Percentiles rank a stretch among this genome's conserved stretches.
Evolutionary conservation across 2,329 filamentous ascomycete species (phyloP).

Genomic region (Coniochaeta sp.): DNA sequence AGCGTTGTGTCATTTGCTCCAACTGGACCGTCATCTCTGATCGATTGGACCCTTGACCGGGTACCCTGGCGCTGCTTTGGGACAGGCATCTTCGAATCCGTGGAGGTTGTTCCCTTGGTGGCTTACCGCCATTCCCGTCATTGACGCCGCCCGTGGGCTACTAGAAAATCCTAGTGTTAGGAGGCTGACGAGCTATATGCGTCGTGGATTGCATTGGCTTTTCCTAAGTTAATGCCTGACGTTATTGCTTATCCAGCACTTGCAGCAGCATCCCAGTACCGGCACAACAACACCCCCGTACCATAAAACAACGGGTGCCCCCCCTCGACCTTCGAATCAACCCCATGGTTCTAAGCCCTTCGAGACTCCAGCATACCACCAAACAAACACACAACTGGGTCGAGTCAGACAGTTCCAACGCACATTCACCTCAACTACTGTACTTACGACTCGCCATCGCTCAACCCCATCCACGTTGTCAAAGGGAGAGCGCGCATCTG

Average conservation of each 20-base stretch:
- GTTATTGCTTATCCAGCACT: neutral
- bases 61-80: neutral
- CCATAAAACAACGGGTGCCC: neutral
- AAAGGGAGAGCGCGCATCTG: neutral
- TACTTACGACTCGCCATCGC: neutral
- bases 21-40: too few relatives aligned
- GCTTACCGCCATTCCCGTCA: neutral
- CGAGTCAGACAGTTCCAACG: neutral
- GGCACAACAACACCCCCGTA: neutral
- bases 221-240: neutral
- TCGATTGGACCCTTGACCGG: constrained; percentile 2
- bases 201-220: neutral
- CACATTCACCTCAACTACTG: neutral
- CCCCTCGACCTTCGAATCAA: neutral
- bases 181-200: neutral
- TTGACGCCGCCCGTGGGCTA: neutral
- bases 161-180: neutral
- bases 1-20: neutral
- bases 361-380: neutral
- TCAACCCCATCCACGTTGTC: neutral
- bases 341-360: neutral
- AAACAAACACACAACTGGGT: neutral
- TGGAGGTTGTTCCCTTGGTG: neutral
- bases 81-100: neutral
- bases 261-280: neutral